phyloP scores from a whole-genome alignment of 768 basidiomycete species.

The Lactarius evosmus region DNA sequence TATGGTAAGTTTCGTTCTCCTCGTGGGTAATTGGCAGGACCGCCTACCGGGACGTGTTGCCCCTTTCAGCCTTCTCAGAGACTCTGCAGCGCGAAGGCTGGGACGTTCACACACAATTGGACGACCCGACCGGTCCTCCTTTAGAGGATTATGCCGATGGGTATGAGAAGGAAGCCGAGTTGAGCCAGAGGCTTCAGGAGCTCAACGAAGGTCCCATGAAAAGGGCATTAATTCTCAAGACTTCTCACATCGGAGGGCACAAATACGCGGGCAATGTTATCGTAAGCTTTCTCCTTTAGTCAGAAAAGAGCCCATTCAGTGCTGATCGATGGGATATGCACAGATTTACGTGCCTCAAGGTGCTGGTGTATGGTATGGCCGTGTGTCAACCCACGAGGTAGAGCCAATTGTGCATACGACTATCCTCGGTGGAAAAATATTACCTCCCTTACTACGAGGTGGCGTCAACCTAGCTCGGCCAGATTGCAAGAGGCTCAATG shows the following conservation, averaged over 20 bases:
- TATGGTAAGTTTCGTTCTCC: conserved; percentile 47
- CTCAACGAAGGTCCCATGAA: conserved; percentile 54
- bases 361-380: conserved; percentile 88
- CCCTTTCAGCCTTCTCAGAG: conserved; percentile 53
- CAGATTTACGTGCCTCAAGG: conserved; percentile 88
- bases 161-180: conserved; percentile 54
- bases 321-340: neutral
- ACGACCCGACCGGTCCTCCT: conserved; percentile 52
- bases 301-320: neutral
- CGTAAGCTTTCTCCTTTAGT: conserved; percentile 41
- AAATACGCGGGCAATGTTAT: conserved; percentile 89
- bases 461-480: conserved; percentile 76
- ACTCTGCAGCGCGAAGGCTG: conserved; percentile 66
- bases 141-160: conserved; percentile 57
- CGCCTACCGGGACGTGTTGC: conserved; percentile 22
- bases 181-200: conserved; percentile 45
- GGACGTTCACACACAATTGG: conserved; percentile 72
- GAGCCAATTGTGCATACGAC: conserved; percentile 84
- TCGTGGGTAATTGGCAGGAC: conserved; percentile 2
- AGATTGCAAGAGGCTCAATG: conserved; percentile 62
- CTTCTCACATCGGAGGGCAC: conserved; percentile 92
- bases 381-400: conserved; percentile 87
- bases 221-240: conserved; percentile 78
- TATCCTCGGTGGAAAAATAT: conserved; percentile 76
- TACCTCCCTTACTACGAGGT: conserved; percentile 82